A percentile compares a stretch with the other conserved stretches of the same genome.
Evolutionary conservation across 179 eudicot species (phyloP).

Genomic region (Silene vulgaris): DNA sequence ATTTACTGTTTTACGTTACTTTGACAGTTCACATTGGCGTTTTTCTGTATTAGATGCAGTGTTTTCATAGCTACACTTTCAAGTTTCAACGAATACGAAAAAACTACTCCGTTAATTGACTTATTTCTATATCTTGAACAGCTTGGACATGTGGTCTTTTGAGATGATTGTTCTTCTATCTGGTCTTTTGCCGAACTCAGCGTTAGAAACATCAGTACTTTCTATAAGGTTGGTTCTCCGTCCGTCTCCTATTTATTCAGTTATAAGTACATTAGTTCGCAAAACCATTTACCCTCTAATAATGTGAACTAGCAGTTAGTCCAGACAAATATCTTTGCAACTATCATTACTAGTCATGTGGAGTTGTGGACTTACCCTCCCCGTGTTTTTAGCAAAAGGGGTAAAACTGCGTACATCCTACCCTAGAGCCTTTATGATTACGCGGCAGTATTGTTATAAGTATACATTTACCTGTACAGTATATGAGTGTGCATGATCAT

Average conservation of each 20-base stretch:
- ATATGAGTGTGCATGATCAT: not conserved
- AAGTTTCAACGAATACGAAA: not conserved
- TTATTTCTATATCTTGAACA: slow-evolving; percentile 17
- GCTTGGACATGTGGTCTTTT: slow-evolving; percentile 81
- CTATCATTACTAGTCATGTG: no score
- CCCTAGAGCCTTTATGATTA: not conserved
- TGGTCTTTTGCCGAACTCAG: slow-evolving; percentile 80
- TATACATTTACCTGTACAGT: not conserved
- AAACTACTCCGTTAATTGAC: not conserved
- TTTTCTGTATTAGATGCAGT: not conserved
- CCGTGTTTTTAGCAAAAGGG: not conserved
- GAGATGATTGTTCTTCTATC: slow-evolving; percentile 70
- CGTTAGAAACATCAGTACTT: slow-evolving; percentile 73
- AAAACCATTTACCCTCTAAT: no score
- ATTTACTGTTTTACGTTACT: not conserved
- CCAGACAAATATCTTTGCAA: no score
- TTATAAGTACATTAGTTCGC: no score
- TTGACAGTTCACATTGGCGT: not conserved
- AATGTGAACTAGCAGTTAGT: no score
- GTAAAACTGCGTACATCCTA: not conserved
- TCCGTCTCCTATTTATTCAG: not conserved
- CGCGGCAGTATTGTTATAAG: no score
- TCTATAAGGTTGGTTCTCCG: slow-evolving; percentile 51
- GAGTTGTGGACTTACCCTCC: no score
- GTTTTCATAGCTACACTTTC: no score